Evolutionary conservation across 495 filamentous ascomycete genomes (phyloP).

Genomic region (Chlorociboria aeruginascens): DNA sequence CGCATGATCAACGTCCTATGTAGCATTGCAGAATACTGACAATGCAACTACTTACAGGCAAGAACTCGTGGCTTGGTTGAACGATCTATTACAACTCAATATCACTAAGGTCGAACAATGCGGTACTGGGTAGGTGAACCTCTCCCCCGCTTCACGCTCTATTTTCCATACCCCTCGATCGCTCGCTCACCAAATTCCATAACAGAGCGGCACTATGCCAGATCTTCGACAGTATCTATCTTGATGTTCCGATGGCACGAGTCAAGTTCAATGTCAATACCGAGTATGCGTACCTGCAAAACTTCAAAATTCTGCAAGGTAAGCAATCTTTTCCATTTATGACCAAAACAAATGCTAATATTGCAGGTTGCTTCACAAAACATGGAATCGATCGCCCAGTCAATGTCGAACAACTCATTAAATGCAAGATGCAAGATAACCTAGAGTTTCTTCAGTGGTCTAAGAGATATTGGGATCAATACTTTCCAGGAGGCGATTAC

Average conservation of each 20-base stretch:
- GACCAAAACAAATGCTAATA: conserved; percentile 1
- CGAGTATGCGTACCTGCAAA: conserved; percentile 95
- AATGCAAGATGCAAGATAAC: conserved; percentile 99
- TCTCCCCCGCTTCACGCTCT: conserved; percentile 19
- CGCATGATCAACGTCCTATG: conserved; percentile 4
- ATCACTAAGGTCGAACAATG: conserved; percentile 98
- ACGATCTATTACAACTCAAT: conserved; percentile 93
- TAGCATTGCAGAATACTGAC: conserved; percentile 6
- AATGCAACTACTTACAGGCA: conserved; percentile 46
- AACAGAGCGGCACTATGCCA: conserved; percentile 88
- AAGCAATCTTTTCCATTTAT: background rate
- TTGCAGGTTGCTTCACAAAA: conserved; percentile 64
- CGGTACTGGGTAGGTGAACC: conserved; percentile 75
- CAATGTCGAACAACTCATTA: conserved; percentile 77
- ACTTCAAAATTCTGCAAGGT: conserved; percentile 86
- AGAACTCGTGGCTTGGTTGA: conserved; percentile 92
- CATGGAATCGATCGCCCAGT: conserved; percentile 80
- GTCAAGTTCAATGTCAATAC: conserved; percentile 97
- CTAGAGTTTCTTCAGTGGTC: conserved; percentile 97
- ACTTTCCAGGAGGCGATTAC: conserved; percentile 93
- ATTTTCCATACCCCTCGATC: background rate
- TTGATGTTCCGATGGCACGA: conserved; percentile 89
- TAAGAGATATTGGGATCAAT: conserved; percentile 95
- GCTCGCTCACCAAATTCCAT: conserved; percentile 4
- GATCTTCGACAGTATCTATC: conserved; percentile 93